These are phyloP conservation scores for Exophiala sp. DNA, from an alignment of 2,329 filamentous ascomycete species.

Conservation along the genomic window DNA sequence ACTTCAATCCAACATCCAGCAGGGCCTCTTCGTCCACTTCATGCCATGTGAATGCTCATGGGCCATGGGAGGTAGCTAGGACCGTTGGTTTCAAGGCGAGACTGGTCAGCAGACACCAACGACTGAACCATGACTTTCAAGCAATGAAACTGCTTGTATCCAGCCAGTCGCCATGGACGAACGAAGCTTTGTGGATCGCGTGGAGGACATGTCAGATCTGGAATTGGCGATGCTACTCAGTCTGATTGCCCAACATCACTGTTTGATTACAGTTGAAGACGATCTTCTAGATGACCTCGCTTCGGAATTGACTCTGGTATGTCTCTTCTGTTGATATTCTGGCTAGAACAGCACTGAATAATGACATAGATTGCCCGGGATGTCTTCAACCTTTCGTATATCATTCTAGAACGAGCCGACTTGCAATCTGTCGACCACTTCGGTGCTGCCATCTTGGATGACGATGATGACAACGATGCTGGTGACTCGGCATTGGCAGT, in stretches of 20 bases:
- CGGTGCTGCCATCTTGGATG: constrained; percentile 58
- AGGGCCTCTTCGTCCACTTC: background rate
- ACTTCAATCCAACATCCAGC: background rate
- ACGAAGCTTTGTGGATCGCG: constrained; percentile 57
- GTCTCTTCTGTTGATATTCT: background rate
- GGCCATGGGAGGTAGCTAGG: too few relatives aligned
- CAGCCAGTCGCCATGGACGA: constrained; percentile 51
- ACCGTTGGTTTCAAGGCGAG: too few relatives aligned
- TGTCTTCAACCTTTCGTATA: constrained; percentile 66
- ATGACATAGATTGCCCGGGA: constrained; percentile 55
- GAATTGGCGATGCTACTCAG: constrained; percentile 81
- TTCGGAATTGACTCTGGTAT: constrained; percentile 65
- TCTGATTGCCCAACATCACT: constrained; percentile 76
- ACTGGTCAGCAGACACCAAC: background rate
- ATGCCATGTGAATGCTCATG: too few relatives aligned
- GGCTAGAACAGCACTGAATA: background rate
- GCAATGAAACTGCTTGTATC: background rate
- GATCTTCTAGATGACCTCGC: constrained; percentile 61
- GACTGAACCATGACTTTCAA: background rate
- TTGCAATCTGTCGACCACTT: constrained; percentile 77
- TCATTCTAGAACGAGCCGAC: constrained; percentile 65
- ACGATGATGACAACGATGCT: constrained; percentile 33
- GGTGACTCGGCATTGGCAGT: background rate
- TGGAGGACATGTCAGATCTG: constrained; percentile 76
- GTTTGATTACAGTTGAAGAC: constrained; percentile 69